Conservation (phyloP, 768 basidiomycete genomes). For the Tulasnella sp. region DNA sequence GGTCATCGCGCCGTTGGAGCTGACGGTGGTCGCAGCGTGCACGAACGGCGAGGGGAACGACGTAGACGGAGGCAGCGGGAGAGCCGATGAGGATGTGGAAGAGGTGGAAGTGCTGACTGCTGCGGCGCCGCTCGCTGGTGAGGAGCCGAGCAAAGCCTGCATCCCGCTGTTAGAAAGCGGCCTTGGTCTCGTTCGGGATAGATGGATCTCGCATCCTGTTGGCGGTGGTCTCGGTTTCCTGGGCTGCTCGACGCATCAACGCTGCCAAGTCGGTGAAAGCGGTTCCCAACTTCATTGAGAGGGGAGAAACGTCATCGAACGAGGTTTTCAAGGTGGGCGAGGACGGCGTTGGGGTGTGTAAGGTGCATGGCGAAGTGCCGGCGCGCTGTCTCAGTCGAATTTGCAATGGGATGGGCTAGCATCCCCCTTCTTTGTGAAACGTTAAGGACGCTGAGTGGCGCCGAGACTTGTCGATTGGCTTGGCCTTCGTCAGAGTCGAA, state of each 20-base stretch:
- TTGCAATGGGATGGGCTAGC: no score
- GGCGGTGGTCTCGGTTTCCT: slow-evolving; percentile 35
- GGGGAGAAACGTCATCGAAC: no score
- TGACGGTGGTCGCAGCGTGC: not conserved
- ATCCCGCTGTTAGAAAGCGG: slow-evolving; percentile 9
- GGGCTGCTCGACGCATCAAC: slow-evolving; percentile 33
- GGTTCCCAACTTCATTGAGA: slow-evolving; percentile 22
- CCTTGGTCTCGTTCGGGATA: slow-evolving; percentile 20
- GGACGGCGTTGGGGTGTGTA: not conserved
- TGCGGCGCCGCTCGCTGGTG: not conserved
- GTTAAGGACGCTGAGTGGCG: no score
- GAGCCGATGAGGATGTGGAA: not conserved
- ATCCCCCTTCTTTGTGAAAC: no score
- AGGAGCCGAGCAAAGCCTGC: not conserved
- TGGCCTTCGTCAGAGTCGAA: no score
- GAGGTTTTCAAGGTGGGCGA: not conserved
- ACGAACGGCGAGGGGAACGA: not conserved
- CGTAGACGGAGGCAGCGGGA: not conserved
- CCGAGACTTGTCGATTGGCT: no score
- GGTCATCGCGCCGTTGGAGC: not conserved
- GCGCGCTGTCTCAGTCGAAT: no score
- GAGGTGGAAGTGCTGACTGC: slow-evolving; percentile 1
- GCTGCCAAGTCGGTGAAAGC: slow-evolving; percentile 34
- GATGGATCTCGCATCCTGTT: slow-evolving; percentile 16
- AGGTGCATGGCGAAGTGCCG: not conserved